Evolutionary conservation across 805 yeast species (phyloP).

Genomic region (Saccharomycodes ludwigii): DNA sequence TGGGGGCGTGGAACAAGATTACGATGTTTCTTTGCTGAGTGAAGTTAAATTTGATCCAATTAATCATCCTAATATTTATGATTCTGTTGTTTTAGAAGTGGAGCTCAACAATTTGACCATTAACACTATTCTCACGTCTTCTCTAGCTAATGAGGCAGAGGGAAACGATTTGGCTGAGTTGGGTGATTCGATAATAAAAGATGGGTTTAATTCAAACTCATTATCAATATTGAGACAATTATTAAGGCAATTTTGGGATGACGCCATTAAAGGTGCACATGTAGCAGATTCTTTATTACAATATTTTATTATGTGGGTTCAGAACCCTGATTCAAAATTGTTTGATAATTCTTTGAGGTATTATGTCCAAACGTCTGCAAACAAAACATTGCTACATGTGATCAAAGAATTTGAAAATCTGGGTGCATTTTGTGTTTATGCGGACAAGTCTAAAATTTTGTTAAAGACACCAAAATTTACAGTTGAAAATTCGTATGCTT

Average conservation of each 20-base stretch:
- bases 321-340: slow-evolving; percentile 55
- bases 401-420: slow-evolving; percentile 62
- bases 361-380: slow-evolving; percentile 78
- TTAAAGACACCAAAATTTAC: slow-evolving; percentile 62
- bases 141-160: slow-evolving; percentile 77
- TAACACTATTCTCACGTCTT: slow-evolving; percentile 76
- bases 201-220: slow-evolving; percentile 71
- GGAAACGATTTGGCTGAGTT: slow-evolving; percentile 62
- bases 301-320: slow-evolving; percentile 77
- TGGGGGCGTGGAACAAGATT: slow-evolving; percentile 70
- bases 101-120: slow-evolving; percentile 69
- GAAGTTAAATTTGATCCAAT: slow-evolving; percentile 59
- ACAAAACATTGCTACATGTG: slow-evolving; percentile 69
- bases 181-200: slow-evolving; percentile 50
- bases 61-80: slow-evolving; percentile 69
- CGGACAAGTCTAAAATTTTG: slow-evolving; percentile 63
- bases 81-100: slow-evolving; percentile 66
- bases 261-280: slow-evolving; percentile 52
- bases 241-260: slow-evolving; percentile 91
- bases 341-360: slow-evolving; percentile 73
- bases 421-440: slow-evolving; percentile 73
- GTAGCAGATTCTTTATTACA: slow-evolving; percentile 75
- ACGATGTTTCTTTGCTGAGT: slow-evolving; percentile 33
- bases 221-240: slow-evolving; percentile 55
- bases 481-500: slow-evolving; percentile 83